Base-by-base conservation (phyloP, 192 early-diverging fungal genomes). In the Jimgerdemannia lactiflua region DNA sequence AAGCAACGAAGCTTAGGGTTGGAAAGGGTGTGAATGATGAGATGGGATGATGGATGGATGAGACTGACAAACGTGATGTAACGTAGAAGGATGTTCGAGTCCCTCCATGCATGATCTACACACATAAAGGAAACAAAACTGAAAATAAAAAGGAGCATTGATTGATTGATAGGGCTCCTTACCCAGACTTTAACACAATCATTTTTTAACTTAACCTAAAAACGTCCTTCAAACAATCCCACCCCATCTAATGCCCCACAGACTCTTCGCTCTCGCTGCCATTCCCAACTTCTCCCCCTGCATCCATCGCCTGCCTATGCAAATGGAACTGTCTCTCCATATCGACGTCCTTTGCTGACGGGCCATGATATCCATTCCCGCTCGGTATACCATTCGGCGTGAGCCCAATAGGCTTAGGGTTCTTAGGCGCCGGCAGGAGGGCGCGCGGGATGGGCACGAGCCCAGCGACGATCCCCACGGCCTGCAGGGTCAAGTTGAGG, bases 401-500 rank as follows among this genome's bases (percentile, higher is more conserved):
- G 29, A 59, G 14, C 49, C 49, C 49, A 59, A 59, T 59, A 2
- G 49, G 49, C 49, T 59, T 59, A 2, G 49, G 49, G 49, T 14
- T 59, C 49, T 14, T 6, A 0, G 49, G 14, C 49, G 8, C 49
- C 8, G 8, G 8, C 0, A 65, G 64, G 39, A 73, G 63, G 11
- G 54, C 67, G 17, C 44, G 65, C 11, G 77, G 77, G 39, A 78
- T 39, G 19, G 81, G 81, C 9, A 82, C 54, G 3, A 82, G 43
- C 29, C 69, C 17, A 3, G 77, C 77, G 63, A 82, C 74, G 43
- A 74, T 66, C 20, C 70, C 71, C n/a, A 73, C 42, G 8, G 72
- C 67, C 77, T 78, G 77, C 3, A 90, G 59, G 7, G 85, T 74
- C 8, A 90, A 77, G 29, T 86, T 90, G 64, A 90, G 71, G 3